Base-by-base conservation (phyloP, 2,329 filamentous ascomycete genomes). In the Aspergillus quadrilineatus region DNA sequence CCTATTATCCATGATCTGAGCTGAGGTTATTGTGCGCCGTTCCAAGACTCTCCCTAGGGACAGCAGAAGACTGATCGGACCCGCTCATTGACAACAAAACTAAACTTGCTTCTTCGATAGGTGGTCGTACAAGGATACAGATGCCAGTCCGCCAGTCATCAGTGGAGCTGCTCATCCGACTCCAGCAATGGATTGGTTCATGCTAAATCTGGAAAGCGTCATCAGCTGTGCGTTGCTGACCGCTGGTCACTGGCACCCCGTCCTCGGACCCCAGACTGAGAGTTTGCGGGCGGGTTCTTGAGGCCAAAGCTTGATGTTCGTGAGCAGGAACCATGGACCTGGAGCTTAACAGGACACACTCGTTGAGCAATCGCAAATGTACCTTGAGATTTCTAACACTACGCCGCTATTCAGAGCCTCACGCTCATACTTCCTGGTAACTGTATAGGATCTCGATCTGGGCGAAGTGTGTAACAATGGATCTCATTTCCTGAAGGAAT, bases 101-200 rank as follows among this genome's bases (percentile, higher is more conserved):
- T 26, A 28, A 37, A 10, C 6, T 34, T 26, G 14, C 36, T 12
- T 34, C 9, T 42, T 42, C 50, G 36, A 53, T 43, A 55, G 48
- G 46, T 41, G 26, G 46, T 10, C 17, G 45, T 44, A 30, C 41
- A 45, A 45, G 45, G 53, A 45, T 29, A 44, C 15, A 8, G 8
- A 14, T 14, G 12, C 14, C 17, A 53, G 54, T 4, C 55, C 51
- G 10, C 60, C 58, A 63, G 60, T 66, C 57, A 57, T 22, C 3
- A 22, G 22, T 22, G 22, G 57, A 60, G 51, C 26, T 30, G 52
- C 54, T 46, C 56, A 53, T 55, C 43, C 43, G n/a, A 36, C 30
- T 53, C 47, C 59, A 51, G 44, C 46, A 15, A 45, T 34, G 22
- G 22, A 53, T 49, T 29, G 36, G 48, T 36, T 48, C 57, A 28